These are phyloP conservation scores for Aspergillus versicolor DNA, from an alignment of 2,329 filamentous ascomycete species.

Conservation along the genomic window DNA sequence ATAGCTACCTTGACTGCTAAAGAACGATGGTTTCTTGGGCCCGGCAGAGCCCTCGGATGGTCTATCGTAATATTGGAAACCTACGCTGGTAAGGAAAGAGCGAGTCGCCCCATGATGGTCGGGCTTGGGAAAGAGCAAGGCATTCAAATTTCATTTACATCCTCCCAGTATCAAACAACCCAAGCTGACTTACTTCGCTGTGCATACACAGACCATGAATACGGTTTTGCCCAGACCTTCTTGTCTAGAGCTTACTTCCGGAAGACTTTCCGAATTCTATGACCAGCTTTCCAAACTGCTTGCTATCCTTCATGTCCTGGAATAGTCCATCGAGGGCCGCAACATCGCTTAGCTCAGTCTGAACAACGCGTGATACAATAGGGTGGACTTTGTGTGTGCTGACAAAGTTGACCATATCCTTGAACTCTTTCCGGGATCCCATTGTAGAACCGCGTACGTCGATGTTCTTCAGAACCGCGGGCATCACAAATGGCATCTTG, in stretches of 20 bases:
- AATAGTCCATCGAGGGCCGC: conserved; percentile 80
- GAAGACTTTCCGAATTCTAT: conserved; percentile 60
- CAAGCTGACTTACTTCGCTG: conserved; percentile 4
- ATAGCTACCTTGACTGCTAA: conserved; percentile 13
- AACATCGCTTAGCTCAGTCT: conserved; percentile 68
- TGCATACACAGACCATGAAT: not conserved
- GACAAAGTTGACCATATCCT: conserved; percentile 87
- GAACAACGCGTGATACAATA: conserved; percentile 71
- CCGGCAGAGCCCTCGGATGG: not conserved
- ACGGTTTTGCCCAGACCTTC: not conserved
- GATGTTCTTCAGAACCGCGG: conserved; percentile 80
- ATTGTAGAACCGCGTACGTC: conserved; percentile 86
- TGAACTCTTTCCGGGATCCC: conserved; percentile 86
- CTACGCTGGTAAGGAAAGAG: conserved; percentile 6
- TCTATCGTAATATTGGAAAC: not conserved
- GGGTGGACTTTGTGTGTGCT: conserved; percentile 70
- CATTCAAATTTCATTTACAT: not conserved
- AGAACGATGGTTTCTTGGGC: conserved; percentile 9
- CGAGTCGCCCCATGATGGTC: not conserved
- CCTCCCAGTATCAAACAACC: not conserved
- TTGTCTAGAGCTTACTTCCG: conserved; percentile 38
- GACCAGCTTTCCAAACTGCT: conserved; percentile 91
- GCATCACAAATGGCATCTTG: conserved; percentile 84
- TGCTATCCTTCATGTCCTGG: conserved; percentile 80
- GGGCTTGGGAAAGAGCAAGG: not conserved